Conservation (phyloP, 805 yeast species). For the Myxozyma neotropica region DNA sequence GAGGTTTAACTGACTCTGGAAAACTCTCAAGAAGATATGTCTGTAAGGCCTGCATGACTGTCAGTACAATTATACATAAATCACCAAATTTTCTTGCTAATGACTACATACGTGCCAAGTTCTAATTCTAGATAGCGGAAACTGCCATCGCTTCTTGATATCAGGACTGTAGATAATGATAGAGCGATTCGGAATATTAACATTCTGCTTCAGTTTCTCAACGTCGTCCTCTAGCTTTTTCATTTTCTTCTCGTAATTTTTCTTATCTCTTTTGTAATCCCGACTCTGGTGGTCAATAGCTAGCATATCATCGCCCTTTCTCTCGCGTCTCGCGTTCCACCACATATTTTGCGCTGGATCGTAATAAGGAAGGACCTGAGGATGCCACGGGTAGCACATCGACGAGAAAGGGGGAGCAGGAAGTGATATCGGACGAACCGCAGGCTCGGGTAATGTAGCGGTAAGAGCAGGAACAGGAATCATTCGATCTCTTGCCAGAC, state of each 20-base stretch:
- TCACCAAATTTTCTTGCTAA: not conserved
- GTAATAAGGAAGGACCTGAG: not conserved
- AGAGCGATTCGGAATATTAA: not conserved
- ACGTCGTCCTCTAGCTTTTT: conserved; percentile 9
- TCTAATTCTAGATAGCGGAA: conserved; percentile 17
- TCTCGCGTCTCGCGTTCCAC: not conserved
- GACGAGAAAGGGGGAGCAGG: not conserved
- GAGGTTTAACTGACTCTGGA: not conserved
- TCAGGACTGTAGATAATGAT: conserved; percentile 6
- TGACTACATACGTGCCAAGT: conserved; percentile 18
- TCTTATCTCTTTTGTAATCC: not conserved
- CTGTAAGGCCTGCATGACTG: not conserved
- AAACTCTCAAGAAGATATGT: conserved; percentile 1
- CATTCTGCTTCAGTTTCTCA: not conserved
- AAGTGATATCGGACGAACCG: no score
- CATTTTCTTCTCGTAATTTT: conserved; percentile 12
- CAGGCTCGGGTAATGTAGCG: no score
- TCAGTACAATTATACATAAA: not conserved
- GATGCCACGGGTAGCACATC: not conserved
- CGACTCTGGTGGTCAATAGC: no score
- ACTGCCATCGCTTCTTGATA: conserved; percentile 20
- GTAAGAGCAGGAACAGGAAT: not conserved
- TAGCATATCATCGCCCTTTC: not conserved
- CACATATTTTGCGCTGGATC: not conserved
- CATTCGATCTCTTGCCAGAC: not conserved